A percentile compares a stretch with the other conserved stretches of the same genome.
phyloP scores from a whole-genome alignment of 225 moss, liverwort and hornwort species.

The Physcomitrium patens region DNA sequence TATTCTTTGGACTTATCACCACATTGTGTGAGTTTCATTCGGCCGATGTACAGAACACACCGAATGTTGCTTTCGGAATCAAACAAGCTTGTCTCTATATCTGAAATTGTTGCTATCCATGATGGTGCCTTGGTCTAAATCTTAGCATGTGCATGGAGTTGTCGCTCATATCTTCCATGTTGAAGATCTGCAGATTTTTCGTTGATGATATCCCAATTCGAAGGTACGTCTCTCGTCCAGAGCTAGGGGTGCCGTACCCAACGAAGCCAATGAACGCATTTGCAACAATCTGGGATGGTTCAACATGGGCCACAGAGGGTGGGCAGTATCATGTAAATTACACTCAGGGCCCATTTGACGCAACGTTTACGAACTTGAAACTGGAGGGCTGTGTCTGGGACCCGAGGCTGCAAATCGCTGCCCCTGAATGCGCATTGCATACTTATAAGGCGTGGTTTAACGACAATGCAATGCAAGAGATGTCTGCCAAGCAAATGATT shows the following conservation, averaged over 20 bases:
- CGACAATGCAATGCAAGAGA: constrained; percentile 47
- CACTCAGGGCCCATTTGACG: constrained; percentile 70
- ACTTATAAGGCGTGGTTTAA: constrained; percentile 56
- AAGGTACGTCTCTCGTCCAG: constrained; percentile 56
- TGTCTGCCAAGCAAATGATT: constrained; percentile 57
- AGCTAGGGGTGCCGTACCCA: constrained; percentile 73
- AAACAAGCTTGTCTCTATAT: constrained; percentile 1
- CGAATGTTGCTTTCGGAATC: background rate
- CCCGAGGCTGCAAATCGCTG: constrained; percentile 43
- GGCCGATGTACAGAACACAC: background rate
- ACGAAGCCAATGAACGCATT: constrained; percentile 76
- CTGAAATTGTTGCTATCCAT: background rate
- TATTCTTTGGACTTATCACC: constrained; percentile 87
- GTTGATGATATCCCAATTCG: constrained; percentile 88
- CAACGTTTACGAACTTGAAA: constrained; percentile 71
- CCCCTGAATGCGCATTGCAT: constrained; percentile 61
- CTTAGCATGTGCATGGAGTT: background rate
- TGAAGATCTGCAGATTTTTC: constrained; percentile 63
- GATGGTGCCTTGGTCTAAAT: background rate
- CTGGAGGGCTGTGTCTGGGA: constrained; percentile 90
- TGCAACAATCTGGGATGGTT: constrained; percentile 92
- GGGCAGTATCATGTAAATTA: constrained; percentile 86
- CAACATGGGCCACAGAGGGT: constrained; percentile 92
- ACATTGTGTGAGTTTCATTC: constrained; percentile 78
- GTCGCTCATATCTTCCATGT: background rate